Base-by-base conservation (phyloP, 2,329 filamentous ascomycete species). In the Clarireedia hainanense region DNA sequence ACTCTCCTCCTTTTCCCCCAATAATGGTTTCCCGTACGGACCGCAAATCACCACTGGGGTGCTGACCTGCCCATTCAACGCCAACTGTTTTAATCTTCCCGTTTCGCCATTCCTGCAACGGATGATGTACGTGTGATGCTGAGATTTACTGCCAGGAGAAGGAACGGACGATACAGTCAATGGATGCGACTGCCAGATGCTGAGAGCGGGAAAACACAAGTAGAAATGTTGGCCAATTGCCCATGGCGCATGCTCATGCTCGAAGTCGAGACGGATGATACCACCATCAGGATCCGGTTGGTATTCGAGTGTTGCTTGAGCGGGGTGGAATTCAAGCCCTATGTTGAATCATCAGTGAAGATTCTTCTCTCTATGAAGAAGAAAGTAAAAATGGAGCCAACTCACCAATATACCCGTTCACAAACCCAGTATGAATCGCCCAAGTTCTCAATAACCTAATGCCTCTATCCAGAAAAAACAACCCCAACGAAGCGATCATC, bases 161-260 rank as follows among this genome's bases (percentile, higher is more conserved):
- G 89, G 88, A 1, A 88, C 87, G 59, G 86, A 91, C 34, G 85
- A 84, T 39, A 90, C 76, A 3, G 86, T 88, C 72, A 91, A 89
- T 1, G 88, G 88, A 66, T 91, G 88, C 46, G 85, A 89, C 65
- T 88, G 87, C 83, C 83, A 87, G 62, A 83, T 77, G 60, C 84
- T 85, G 65, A 91, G 75, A 9, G 77, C 74, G 5, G 88, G 87
- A 70, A 91, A 79, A 72, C 89, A 90, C 26, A 91, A 73, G 69
- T 90, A 91, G 49, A 86, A 84, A 69, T 91, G 87, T 70, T 90
- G 86, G 27, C 88, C 87, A 0, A 90, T 14, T 85, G 79, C 42
- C 65, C 63, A 66, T 1, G 79, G 4, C 83, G 89, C 75, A 83
- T 89, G 56, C 85, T 90, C 70, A 60, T 86, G 81, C 1, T 78